Percentiles rank a stretch among this genome's conserved stretches.
These are phyloP conservation scores for Penicillium cataractarum DNA, from an alignment of 495 filamentous ascomycete genomes.

Conservation along the genomic window DNA sequence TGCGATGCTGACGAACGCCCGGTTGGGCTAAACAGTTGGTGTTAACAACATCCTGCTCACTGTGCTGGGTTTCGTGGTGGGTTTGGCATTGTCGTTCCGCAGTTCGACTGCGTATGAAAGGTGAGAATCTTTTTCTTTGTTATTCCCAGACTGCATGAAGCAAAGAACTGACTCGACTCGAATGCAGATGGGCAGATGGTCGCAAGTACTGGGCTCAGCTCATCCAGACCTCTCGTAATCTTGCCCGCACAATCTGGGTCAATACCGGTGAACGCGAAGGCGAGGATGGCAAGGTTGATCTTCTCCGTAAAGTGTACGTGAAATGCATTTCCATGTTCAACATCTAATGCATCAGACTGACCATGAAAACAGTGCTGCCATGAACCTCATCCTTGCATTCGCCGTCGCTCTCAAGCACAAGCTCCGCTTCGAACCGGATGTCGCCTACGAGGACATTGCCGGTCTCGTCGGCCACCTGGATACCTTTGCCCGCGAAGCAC, in stretches of 20 bases:
- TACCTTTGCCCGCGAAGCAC: slow-evolving; percentile 69
- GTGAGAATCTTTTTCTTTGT: slow-evolving; percentile 22
- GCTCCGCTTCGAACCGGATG: slow-evolving; percentile 86
- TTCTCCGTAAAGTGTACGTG: slow-evolving; percentile 68
- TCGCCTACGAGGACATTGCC: slow-evolving; percentile 68
- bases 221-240: slow-evolving; percentile 69
- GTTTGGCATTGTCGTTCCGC: slow-evolving; percentile 79
- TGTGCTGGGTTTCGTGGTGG: slow-evolving; percentile 88
- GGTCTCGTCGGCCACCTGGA: slow-evolving; percentile 45
- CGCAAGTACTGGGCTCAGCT: slow-evolving; percentile 78
- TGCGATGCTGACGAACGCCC: slow-evolving; percentile 9
- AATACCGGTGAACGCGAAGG: slow-evolving; percentile 69
- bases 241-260: slow-evolving; percentile 80
- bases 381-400: slow-evolving; percentile 83
- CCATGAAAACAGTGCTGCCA: slow-evolving; percentile 56
- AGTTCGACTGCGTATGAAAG: slow-evolving; percentile 86
- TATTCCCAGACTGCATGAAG: background rate
- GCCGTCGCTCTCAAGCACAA: slow-evolving; percentile 78
- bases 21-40: slow-evolving; percentile 36
- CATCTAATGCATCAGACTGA: slow-evolving; percentile 10
- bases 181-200: slow-evolving; percentile 64
- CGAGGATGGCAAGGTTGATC: slow-evolving; percentile 63
- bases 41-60: slow-evolving; percentile 76
- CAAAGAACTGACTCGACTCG: slow-evolving; percentile 2
- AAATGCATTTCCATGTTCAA: background rate